These are phyloP conservation scores for Calendula officinalis DNA, from an alignment of 129 eudicot genomes.

Conservation along the genomic window DNA sequence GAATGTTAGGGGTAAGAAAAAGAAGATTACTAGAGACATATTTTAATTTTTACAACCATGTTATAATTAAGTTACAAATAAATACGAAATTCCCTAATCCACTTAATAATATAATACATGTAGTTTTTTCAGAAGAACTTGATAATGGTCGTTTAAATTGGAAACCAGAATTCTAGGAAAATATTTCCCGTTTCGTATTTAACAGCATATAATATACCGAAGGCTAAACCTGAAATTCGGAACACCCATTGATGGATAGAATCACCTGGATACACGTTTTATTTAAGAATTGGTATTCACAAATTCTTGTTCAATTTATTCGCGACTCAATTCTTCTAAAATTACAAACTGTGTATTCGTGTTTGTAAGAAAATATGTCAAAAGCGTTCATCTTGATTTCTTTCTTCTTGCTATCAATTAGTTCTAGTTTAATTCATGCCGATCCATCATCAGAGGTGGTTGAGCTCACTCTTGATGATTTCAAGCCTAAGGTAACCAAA, in stretches of 20 bases:
- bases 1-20: no score
- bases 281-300: not conserved
- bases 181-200: no score
- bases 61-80: no score
- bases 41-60: no score
- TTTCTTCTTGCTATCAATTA: slow-evolving; percentile 13
- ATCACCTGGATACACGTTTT: slow-evolving; percentile 9
- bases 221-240: no score
- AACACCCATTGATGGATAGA: not conserved
- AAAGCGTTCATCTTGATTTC: slow-evolving; percentile 21
- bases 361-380: slow-evolving; percentile 25
- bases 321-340: slow-evolving; percentile 17
- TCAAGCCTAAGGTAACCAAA: slow-evolving; percentile 69
- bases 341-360: slow-evolving; percentile 15
- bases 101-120: no score
- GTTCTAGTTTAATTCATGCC: slow-evolving; percentile 28
- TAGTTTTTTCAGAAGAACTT: no score
- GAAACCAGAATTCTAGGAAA: no score
- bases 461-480: slow-evolving; percentile 72
- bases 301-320: slow-evolving; percentile 23
- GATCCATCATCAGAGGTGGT: slow-evolving; percentile 67
- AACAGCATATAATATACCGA: no score
- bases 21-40: no score
- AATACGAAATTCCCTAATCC: no score
- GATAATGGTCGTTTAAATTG: no score